Base-by-base conservation (phyloP, 1,139 yeast genomes). In the Debaryomyces singareniensis region DNA sequence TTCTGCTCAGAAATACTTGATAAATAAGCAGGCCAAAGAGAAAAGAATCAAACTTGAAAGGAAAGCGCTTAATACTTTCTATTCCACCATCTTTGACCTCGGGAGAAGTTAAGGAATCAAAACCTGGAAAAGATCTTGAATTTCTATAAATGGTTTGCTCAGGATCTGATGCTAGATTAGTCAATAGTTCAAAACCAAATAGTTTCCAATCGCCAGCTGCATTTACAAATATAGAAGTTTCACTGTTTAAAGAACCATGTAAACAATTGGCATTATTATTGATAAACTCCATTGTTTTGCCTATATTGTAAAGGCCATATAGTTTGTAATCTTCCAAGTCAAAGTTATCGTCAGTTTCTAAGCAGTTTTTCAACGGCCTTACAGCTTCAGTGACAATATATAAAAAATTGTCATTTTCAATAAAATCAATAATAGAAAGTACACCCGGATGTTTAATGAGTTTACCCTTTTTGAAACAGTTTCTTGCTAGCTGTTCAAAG, bases 331-430 rank as follows among this genome's bases (percentile, higher is more conserved):
- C 48, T 51, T 70, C 33, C 23, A 58, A 39, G 26, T 60, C 33
- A 16, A 36, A 16, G 14, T 40, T 40, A 6, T 35, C 40, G 18
- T 44, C 42, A 5, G 39, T 44, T 5, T 42, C 44, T 30, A 63
- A 49, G 32, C 63, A 58, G 12, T 53, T 49, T 20, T 55, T 45
- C 32, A 86, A 60, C 0, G 95, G 93, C n/a, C 49, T 45, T 2
- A 82, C 86, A 10, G 75, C 69, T 51, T 91, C 98, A 1, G 95
- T 82, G 6, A 87, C 68, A 16, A 89, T 67, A 43, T 81, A 79
- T n/a, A 83, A 56, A 27, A 54, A 56, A 14, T 67, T 59, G 28
- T 79, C 85, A 25, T 70, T 68, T 48, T 82, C 94, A 31, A 78
- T 67, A 20, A 82, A 74, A 40, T 89, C 96, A 9, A 84, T 44